Percentiles rank a stretch among this genome's conserved stretches.
phyloP scores from a whole-genome alignment of 1,284 basidiomycete genomes.

The Anthracocystis setariae region DNA sequence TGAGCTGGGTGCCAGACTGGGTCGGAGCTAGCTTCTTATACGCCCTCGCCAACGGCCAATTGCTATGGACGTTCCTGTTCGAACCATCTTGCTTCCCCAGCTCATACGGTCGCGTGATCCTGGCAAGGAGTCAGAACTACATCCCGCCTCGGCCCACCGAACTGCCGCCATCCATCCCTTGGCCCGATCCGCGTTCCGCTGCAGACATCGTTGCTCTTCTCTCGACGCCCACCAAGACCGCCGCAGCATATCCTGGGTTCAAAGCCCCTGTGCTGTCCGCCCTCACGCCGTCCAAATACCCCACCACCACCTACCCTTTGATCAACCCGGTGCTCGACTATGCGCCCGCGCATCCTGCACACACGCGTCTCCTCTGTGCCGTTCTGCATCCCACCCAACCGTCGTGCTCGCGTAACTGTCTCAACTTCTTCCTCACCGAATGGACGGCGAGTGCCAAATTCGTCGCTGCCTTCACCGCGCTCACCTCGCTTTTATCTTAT shows the following conservation, averaged over 20 bases:
- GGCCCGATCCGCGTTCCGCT: slow-evolving; percentile 50
- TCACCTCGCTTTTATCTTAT: slow-evolving; percentile 32
- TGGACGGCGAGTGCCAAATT: slow-evolving; percentile 57
- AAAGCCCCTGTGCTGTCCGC: slow-evolving; percentile 58
- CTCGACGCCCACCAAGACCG: slow-evolving; percentile 41
- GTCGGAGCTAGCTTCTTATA: slow-evolving; percentile 54
- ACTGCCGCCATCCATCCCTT: slow-evolving; percentile 49
- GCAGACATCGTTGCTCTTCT: slow-evolving; percentile 55
- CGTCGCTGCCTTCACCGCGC: slow-evolving; percentile 46
- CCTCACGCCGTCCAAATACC: slow-evolving; percentile 49
- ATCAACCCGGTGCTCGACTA: slow-evolving; percentile 62
- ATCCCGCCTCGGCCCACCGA: slow-evolving; percentile 53
- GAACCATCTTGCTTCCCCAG: slow-evolving; percentile 53
- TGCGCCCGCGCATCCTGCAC: slow-evolving; percentile 58
- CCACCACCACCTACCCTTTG: slow-evolving; percentile 39
- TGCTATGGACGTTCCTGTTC: slow-evolving; percentile 60
- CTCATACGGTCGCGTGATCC: slow-evolving; percentile 46
- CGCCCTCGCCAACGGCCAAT: slow-evolving; percentile 58
- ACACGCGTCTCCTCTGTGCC: slow-evolving; percentile 54
- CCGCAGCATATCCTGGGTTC: slow-evolving; percentile 55
- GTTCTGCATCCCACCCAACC: slow-evolving; percentile 59
- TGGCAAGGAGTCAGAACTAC: slow-evolving; percentile 54
- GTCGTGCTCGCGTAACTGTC: slow-evolving; percentile 46
- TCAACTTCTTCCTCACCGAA: slow-evolving; percentile 47
- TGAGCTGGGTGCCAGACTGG: slow-evolving; percentile 56